Conservation (phyloP, 352 stramenopile genomes). For the Globisporangium rhizosaccharum region DNA sequence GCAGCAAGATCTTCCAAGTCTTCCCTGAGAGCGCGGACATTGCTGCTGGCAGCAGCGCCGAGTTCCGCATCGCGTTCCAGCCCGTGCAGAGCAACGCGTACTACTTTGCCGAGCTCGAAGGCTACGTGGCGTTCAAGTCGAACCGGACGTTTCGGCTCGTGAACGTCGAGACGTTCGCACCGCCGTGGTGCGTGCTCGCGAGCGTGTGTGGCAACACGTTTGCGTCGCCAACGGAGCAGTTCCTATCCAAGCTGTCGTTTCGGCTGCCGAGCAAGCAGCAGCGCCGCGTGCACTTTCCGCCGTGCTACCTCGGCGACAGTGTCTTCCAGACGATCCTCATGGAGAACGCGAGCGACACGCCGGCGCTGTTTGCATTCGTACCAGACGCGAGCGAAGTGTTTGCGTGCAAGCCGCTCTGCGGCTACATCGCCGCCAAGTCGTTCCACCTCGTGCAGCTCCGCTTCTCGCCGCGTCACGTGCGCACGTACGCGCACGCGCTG, state of each 20-base stretch:
- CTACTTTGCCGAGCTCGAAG: slow-evolving; percentile 89
- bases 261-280: slow-evolving; percentile 22
- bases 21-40: slow-evolving; percentile 78
- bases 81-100: slow-evolving; percentile 77
- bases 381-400: slow-evolving; percentile 61
- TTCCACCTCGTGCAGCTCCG: slow-evolving; percentile 83
- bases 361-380: slow-evolving; percentile 80
- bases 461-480: slow-evolving; percentile 47
- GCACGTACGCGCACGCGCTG: slow-evolving; percentile 47
- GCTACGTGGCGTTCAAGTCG: slow-evolving; percentile 87
- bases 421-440: slow-evolving; percentile 68
- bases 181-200: slow-evolving; percentile 83
- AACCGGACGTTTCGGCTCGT: slow-evolving; percentile 93
- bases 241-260: slow-evolving; percentile 83
- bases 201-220: slow-evolving; percentile 88
- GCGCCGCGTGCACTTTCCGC: slow-evolving; percentile 75
- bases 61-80: slow-evolving; percentile 85
- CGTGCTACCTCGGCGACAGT: slow-evolving; percentile 83
- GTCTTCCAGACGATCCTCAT: slow-evolving; percentile 88
- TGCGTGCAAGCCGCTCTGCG: slow-evolving; percentile 56
- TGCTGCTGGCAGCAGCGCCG: slow-evolving; percentile 47
- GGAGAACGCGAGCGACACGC: slow-evolving; percentile 86
- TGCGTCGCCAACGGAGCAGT: slow-evolving; percentile 69
- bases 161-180: slow-evolving; percentile 88
- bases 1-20: slow-evolving; percentile 52